Evolutionary conservation across 257 asterid genomes (phyloP).

Genomic region (Craterostigma plantagineum): DNA sequence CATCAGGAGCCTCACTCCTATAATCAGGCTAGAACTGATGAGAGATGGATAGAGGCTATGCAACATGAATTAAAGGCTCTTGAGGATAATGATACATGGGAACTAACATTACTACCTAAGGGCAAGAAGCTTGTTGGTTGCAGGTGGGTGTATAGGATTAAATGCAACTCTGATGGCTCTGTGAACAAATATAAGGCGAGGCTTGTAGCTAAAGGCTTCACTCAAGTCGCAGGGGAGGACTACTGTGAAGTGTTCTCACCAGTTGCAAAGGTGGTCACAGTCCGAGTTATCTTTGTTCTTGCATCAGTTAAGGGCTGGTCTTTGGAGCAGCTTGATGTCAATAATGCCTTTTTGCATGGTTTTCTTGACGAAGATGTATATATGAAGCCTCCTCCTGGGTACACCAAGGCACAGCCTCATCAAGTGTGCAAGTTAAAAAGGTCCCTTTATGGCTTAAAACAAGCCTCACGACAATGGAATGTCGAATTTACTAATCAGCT

Average conservation of each 20-base stretch:
- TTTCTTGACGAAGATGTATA: neutral
- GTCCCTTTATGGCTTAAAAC: neutral
- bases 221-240: neutral
- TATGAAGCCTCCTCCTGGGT: neutral
- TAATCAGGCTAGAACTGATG: no score
- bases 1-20: no score
- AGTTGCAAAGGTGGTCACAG: neutral
- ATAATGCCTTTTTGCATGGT: neutral
- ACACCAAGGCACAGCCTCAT: neutral
- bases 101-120: no score
- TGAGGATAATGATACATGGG: neutral
- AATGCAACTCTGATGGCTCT: neutral
- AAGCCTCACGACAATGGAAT: neutral
- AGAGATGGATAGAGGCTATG: no score
- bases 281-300: neutral
- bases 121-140: no score
- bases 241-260: neutral
- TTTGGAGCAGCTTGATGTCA: neutral
- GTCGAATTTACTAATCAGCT: no score
- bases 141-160: no score
- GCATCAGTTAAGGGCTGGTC: neutral
- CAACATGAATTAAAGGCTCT: no score
- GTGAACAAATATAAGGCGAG: neutral
- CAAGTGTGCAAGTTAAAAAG: neutral
- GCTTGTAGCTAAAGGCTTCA: constrained; percentile 2